Conservation (phyloP, 2,329 filamentous ascomycete genomes). For the Claviceps purpurea region DNA sequence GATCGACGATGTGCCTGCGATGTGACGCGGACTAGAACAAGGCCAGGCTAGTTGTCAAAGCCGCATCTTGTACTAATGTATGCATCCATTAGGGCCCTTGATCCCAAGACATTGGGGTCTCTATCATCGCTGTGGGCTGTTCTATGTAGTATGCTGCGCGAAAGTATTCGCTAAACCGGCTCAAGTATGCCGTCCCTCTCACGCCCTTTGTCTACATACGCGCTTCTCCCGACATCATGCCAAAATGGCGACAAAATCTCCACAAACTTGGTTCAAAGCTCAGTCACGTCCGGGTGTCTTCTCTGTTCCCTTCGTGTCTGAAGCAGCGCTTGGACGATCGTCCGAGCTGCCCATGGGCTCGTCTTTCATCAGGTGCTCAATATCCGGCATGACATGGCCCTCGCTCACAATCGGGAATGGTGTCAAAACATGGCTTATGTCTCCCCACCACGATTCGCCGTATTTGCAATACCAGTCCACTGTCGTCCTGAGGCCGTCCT, state of each 20-base stretch:
- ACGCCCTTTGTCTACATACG: background rate
- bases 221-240: background rate
- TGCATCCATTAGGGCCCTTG: no score
- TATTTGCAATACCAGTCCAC: constrained; percentile 58
- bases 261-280: background rate
- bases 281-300: constrained; percentile 7
- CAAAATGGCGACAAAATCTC: background rate
- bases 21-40: no score
- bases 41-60: no score
- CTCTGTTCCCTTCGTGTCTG: constrained; percentile 6
- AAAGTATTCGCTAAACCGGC: background rate
- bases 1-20: no score
- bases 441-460: constrained; percentile 58
- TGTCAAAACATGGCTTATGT: constrained; percentile 54
- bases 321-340: constrained; percentile 1
- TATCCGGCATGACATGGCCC: constrained; percentile 39
- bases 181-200: background rate
- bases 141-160: background rate
- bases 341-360: constrained; percentile 17
- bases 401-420: constrained; percentile 51
- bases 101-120: no score
- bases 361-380: constrained; percentile 20
- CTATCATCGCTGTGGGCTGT: background rate
- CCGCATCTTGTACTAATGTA: no score
- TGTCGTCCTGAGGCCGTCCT: constrained; percentile 48